Conservation (phyloP, 2,329 filamentous ascomycete species). For the Tolypocladium sp. region DNA sequence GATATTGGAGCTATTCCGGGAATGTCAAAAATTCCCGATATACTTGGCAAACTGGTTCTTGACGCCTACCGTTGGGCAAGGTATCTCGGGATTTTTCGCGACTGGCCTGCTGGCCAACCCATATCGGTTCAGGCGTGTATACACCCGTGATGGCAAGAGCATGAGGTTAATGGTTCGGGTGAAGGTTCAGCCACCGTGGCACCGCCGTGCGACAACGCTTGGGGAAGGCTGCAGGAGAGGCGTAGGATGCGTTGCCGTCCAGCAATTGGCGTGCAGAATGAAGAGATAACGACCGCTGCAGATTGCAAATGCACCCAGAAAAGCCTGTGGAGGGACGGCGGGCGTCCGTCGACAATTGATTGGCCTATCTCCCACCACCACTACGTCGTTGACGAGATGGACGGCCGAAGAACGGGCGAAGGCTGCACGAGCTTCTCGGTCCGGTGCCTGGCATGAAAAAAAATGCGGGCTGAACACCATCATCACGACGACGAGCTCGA, state of each 20-base stretch:
- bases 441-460: not conserved
- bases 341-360: not conserved
- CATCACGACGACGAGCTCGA: too few species aligned
- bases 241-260: too few species aligned
- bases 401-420: not conserved
- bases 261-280: not conserved
- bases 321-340: not conserved
- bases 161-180: not conserved
- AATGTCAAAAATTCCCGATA: too few species aligned
- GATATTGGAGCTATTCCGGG: not conserved
- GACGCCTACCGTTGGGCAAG: too few species aligned
- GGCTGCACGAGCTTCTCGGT: not conserved
- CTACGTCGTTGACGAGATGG: not conserved
- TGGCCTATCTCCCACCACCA: not conserved
- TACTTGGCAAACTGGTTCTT: too few species aligned
- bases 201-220: not conserved
- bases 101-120: not conserved
- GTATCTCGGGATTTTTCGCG: not conserved
- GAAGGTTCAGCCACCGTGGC: not conserved
- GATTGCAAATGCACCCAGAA: not conserved
- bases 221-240: not conserved
- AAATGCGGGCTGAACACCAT: not conserved
- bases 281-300: not conserved
- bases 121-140: not conserved
- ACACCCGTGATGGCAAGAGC: not conserved